A percentile compares a stretch with the other conserved stretches of the same genome.
Conservation (phyloP, 2,329 filamentous ascomycete species). For the Endothia cerciana region DNA sequence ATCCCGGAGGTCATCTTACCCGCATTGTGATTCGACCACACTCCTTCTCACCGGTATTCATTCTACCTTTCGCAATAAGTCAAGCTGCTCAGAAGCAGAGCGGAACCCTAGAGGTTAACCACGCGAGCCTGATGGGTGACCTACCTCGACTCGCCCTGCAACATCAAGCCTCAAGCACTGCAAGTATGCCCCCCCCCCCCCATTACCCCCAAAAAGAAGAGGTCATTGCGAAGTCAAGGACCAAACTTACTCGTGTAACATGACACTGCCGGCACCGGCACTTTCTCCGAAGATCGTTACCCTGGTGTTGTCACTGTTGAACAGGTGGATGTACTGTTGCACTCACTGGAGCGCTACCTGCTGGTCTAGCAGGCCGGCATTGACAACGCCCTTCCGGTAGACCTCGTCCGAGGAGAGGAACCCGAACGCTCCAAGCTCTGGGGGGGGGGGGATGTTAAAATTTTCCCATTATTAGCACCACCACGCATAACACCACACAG, state of each 20-base stretch:
- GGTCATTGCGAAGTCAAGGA: not conserved
- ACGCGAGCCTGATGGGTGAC: no score
- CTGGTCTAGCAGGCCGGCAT: slow-evolving; percentile 59
- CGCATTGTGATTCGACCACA: no score
- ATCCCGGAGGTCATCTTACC: no score
- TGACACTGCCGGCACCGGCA: slow-evolving; percentile 55
- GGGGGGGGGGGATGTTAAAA: no score
- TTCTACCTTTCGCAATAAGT: no score
- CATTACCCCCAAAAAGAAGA: no score
- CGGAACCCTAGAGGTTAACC: not conserved
- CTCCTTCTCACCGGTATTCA: no score
- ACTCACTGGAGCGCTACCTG: slow-evolving; percentile 57
- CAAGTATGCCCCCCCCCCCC: no score
- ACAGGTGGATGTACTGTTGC: slow-evolving; percentile 53
- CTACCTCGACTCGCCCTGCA: not conserved
- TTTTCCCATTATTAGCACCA: no score
- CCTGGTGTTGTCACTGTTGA: slow-evolving; percentile 55
- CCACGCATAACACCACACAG: no score
- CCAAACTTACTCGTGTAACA: slow-evolving; percentile 38
- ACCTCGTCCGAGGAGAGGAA: slow-evolving; percentile 31
- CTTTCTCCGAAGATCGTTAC: slow-evolving; percentile 61
- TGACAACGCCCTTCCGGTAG: slow-evolving; percentile 40
- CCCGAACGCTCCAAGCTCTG: slow-evolving; percentile 31
- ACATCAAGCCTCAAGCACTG: not conserved
- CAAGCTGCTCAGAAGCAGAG: not conserved